These are phyloP conservation scores for Goffeauzyma gilvescens DNA, from an alignment of 768 basidiomycete species.

Conservation along the genomic window DNA sequence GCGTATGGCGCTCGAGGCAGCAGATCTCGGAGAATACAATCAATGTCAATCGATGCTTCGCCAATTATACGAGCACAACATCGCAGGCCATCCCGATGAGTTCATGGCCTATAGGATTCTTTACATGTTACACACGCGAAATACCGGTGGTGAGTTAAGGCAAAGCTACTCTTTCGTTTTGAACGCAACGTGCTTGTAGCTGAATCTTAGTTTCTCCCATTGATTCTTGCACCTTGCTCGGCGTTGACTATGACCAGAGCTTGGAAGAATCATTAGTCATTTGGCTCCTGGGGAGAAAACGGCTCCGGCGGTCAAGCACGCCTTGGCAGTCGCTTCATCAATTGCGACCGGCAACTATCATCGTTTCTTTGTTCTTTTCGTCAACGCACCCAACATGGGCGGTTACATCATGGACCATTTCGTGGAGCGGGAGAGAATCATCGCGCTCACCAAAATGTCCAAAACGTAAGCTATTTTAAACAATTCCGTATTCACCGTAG, in stretches of 20 bases:
- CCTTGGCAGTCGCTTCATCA: slow-evolving; percentile 71
- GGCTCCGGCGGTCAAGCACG: slow-evolving; percentile 62
- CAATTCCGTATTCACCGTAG: background rate
- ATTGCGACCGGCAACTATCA: slow-evolving; percentile 87
- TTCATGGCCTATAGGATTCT: slow-evolving; percentile 95
- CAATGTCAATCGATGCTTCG: slow-evolving; percentile 85
- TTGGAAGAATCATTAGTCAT: slow-evolving; percentile 47
- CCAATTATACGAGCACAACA: slow-evolving; percentile 76
- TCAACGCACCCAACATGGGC: slow-evolving; percentile 82
- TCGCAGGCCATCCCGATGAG: slow-evolving; percentile 81
- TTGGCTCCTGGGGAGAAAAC: slow-evolving; percentile 82
- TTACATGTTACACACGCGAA: slow-evolving; percentile 81
- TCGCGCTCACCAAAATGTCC: slow-evolving; percentile 69
- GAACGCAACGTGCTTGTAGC: background rate
- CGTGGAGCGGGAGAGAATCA: slow-evolving; percentile 70
- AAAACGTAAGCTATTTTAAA: slow-evolving; percentile 53
- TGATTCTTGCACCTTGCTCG: slow-evolving; percentile 1
- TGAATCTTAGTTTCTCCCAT: slow-evolving; percentile 3
- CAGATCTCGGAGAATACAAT: slow-evolving; percentile 96
- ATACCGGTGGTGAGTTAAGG: slow-evolving; percentile 62
- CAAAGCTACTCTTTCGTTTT: background rate
- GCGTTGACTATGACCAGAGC: background rate
- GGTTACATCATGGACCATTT: slow-evolving; percentile 99
- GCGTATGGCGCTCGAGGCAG: slow-evolving; percentile 82
- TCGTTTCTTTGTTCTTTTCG: slow-evolving; percentile 66